Base-by-base conservation (phyloP, 305 asterid genomes). In the Fraxinus latifolia region DNA sequence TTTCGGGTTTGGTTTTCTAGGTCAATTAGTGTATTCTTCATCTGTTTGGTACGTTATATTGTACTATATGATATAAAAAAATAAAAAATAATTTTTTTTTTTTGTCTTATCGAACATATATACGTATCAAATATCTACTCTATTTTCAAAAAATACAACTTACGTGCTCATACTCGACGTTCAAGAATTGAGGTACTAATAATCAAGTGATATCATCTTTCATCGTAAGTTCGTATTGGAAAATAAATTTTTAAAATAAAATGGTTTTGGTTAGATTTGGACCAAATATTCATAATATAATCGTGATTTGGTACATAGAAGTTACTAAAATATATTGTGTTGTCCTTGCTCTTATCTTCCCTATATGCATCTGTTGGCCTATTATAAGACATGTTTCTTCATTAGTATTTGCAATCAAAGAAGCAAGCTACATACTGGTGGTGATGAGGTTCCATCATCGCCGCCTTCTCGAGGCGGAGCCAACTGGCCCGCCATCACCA, bases 361-460 rank as follows among this genome's bases (percentile, higher is more conserved):
- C n/a, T 23, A 23, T 21, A 65, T 65, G 33, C 72, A 65, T 25
- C 34, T 7, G 73, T 65, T 65, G 73, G 34, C 73, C 73, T 65
- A 27, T 23, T 65, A 65, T 3, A 27, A 23, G 73, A 65, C 33
- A 65, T 8, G 73, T 65, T 65, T 65, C 34, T 65, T 23, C 73
- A 25, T 65, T 65, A 25, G 73, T 27, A n/a, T 42, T 42, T 42
- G 53, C 53, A 42, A 42, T 42, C 53, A 11, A 27, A 62, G 32
- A 62, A 55, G 27, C 67, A 55, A 19, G 6, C 0, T 17, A 55
- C 12, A 19, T 17, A 55, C 67, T 23, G 32, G 31, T 23, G 33
- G 72, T 7, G 72, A 76, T 76, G 79, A 76, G 65, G 27, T 76
- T 47, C 21, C 19, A 25, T 76, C n/a, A 25, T 65, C 36, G 73